Evolutionary conservation across 768 basidiomycete species (phyloP).

Genomic region (Pisolithus orientalis): DNA sequence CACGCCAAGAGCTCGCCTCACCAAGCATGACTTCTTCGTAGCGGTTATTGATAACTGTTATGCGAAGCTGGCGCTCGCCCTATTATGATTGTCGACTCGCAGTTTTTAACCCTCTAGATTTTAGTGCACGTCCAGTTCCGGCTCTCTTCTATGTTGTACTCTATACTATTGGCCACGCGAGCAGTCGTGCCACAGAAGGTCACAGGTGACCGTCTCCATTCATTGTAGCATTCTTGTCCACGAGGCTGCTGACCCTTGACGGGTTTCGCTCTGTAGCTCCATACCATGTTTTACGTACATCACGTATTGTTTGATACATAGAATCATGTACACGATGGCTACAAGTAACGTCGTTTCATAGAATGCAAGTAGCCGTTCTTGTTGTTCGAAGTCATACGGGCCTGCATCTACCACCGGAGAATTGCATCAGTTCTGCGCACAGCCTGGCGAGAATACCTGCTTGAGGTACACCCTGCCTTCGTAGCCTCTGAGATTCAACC

Average conservation of each 20-base stretch:
- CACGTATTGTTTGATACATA: neutral
- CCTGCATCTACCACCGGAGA: neutral
- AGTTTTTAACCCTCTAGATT: neutral
- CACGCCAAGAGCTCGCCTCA: neutral
- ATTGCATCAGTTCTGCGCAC: neutral
- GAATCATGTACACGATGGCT: neutral
- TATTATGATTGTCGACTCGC: neutral
- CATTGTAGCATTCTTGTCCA: neutral
- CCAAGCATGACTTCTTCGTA: neutral
- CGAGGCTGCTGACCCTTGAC: neutral
- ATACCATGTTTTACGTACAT: neutral
- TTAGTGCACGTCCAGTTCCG: neutral
- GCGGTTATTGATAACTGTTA: conserved; percentile 7
- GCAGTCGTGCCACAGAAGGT: neutral
- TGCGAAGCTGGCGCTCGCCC: neutral
- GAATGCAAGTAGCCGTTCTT: neutral
- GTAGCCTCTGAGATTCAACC: conserved; percentile 18
- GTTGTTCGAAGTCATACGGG: neutral
- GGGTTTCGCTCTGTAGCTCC: no score
- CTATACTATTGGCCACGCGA: neutral
- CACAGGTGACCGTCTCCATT: neutral
- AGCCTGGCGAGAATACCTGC: neutral
- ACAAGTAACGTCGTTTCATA: neutral
- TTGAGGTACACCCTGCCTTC: conserved; percentile 24
- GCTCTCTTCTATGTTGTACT: neutral